phyloP scores from a whole-genome alignment of 73 alveolate species.

The Tetrahymena thermophila region DNA sequence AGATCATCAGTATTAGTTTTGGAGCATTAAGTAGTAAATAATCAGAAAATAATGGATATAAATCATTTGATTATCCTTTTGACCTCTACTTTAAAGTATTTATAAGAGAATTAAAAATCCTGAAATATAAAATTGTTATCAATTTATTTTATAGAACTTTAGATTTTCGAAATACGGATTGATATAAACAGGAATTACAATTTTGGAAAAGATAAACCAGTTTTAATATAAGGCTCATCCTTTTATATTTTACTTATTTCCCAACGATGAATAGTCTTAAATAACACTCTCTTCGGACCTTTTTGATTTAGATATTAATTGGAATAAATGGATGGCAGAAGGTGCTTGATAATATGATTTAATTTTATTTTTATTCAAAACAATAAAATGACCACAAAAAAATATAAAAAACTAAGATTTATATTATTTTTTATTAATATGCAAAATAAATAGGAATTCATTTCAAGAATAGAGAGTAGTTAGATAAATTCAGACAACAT shows the following conservation, averaged over 20 bases:
- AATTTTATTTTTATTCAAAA: not conserved
- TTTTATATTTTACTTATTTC: not conserved
- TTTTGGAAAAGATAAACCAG: not conserved
- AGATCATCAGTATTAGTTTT: not conserved
- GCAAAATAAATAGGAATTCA: not conserved
- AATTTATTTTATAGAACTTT: not conserved
- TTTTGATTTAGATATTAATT: not conserved
- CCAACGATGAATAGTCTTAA: not conserved
- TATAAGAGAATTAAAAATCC: not conserved
- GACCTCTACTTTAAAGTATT: not conserved
- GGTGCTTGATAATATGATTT: not conserved
- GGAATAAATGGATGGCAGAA: constrained; percentile 1
- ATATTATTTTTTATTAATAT: not conserved
- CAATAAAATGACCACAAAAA: not conserved
- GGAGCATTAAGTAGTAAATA: not conserved
- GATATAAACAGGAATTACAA: not conserved
- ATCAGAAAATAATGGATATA: not conserved
- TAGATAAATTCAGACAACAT: not conserved
- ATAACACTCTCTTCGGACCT: not conserved
- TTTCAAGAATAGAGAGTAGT: not conserved
- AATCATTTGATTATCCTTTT: not conserved
- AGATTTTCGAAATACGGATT: not conserved
- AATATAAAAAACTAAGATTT: not conserved
- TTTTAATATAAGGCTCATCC: not conserved
- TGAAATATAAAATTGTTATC: not conserved